phyloP scores from a whole-genome alignment of 805 yeast genomes.

The Candida arabinofermentans region DNA sequence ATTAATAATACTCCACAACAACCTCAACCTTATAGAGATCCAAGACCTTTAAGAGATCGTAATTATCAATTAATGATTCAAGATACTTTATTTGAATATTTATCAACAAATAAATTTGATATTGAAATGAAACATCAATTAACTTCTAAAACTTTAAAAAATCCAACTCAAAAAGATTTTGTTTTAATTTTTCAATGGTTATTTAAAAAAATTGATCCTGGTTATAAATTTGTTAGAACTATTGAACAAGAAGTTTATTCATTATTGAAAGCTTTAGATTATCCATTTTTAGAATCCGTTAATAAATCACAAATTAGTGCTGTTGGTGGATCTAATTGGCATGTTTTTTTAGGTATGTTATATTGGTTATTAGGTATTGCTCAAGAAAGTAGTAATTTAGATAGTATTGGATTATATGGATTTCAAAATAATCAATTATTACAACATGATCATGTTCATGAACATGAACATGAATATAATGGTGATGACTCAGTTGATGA shows the following conservation, averaged over 20 bases:
- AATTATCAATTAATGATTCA: conserved; percentile 62
- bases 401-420: conserved; percentile 28
- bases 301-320: conserved; percentile 85
- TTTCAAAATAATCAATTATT: conserved; percentile 19
- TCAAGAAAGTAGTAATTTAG: conserved; percentile 37
- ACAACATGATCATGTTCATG: conserved; percentile 5
- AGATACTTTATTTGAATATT: conserved; percentile 62
- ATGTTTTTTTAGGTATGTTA: conserved; percentile 72
- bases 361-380: conserved; percentile 72
- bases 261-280: conserved; percentile 58
- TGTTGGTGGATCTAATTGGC: conserved; percentile 90
- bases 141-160: conserved; percentile 56
- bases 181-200: conserved; percentile 74
- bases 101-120: conserved; percentile 64
- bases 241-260: conserved; percentile 74
- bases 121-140: conserved; percentile 69
- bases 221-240: conserved; percentile 60
- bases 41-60: conserved; percentile 74
- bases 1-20: conserved; percentile 12
- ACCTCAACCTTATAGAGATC: conserved; percentile 39
- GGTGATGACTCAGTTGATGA: conserved; percentile 21
- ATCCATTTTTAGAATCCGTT: conserved; percentile 77
- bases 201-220: conserved; percentile 75
- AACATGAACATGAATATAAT: conserved; percentile 24
- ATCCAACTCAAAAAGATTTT: conserved; percentile 88